Base-by-base conservation (phyloP, 225 moss, liverwort and hornwort species). In the Marchantia paleacea region DNA sequence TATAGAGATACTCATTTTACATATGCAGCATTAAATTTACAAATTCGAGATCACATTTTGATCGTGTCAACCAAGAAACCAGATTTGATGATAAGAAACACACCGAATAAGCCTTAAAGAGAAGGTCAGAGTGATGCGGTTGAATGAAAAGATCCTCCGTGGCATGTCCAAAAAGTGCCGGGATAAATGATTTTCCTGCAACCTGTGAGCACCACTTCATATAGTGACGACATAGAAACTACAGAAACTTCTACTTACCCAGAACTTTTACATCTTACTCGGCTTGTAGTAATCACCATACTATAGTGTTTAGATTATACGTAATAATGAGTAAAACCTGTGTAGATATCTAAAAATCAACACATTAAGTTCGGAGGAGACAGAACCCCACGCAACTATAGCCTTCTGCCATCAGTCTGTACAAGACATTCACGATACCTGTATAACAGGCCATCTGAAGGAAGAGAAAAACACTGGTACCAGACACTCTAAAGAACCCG, bases 81-180 rank as follows among this genome's bases (percentile, higher is more conserved):
- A 7, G 8, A 7, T 28, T 10, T 26, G 12, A 16, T 3, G 69
- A 39, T 69, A 12, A 47, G 49, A 72, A n/a, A 87, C 90, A 69
- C 85, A 96, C 96, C 54, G 89, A 85, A 85, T 96, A 96, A 66
- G 89, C 89, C 81, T 91, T 90, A 81, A 84, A 92, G 18, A 96
- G 89, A 69, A 87, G 86, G 85, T 96, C 96, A 53, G 96, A 94
- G 72, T 96, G 96, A 81, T 92, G 94, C n/a, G 96, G 94, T 61
- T 90, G 94, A 80, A 96, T 96, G 63, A 96, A 96, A 55, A 86
- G 81, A 83, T 96, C 96, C 77, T 92, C 94, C 53, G 91, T 90
- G 74, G 92, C 94, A 80, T 96, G 96, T 68, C 96, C 96, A 86
- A 96, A 94, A 74, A 94, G 94, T 80, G 96, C 96, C 61, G 96